Evolutionary conservation across 495 filamentous ascomycete genomes (phyloP).

Genomic region (Daldinia grandis): DNA sequence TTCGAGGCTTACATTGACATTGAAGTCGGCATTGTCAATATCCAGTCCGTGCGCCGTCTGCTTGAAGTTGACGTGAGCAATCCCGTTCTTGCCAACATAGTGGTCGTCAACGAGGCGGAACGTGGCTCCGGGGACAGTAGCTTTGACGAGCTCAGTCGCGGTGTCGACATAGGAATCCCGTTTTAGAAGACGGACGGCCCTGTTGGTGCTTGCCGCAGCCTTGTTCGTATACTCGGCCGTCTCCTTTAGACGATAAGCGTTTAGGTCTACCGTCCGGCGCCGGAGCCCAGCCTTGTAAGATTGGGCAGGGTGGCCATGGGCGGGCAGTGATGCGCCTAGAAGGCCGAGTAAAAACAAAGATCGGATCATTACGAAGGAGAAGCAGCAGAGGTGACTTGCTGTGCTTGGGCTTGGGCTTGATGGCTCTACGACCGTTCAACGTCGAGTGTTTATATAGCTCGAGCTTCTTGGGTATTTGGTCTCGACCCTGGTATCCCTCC

Average conservation of each 20-base stretch:
- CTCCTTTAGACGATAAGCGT: conserved; percentile 44
- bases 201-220: conserved; percentile 26
- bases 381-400: conserved; percentile 26
- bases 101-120: conserved; percentile 57
- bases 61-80: conserved; percentile 63
- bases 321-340: conserved; percentile 46
- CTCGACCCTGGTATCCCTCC: not conserved
- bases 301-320: conserved; percentile 37
- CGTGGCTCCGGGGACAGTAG: conserved; percentile 36
- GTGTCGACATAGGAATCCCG: conserved; percentile 46
- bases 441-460: conserved; percentile 40
- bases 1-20: conserved; percentile 59
- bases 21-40: conserved; percentile 65
- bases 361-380: conserved; percentile 40
- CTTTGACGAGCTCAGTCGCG: conserved; percentile 47
- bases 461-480: not conserved
- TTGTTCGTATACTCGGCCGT: conserved; percentile 43
- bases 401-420: conserved; percentile 22
- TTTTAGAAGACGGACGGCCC: conserved; percentile 37
- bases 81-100: conserved; percentile 57
- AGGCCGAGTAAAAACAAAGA: conserved; percentile 48
- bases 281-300: conserved; percentile 36
- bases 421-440: conserved; percentile 7
- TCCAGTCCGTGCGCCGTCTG: conserved; percentile 62
- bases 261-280: conserved; percentile 48